These are phyloP conservation scores for Lagenaria siceraria DNA, from an alignment of 306 rosid species.

Conservation along the genomic window DNA sequence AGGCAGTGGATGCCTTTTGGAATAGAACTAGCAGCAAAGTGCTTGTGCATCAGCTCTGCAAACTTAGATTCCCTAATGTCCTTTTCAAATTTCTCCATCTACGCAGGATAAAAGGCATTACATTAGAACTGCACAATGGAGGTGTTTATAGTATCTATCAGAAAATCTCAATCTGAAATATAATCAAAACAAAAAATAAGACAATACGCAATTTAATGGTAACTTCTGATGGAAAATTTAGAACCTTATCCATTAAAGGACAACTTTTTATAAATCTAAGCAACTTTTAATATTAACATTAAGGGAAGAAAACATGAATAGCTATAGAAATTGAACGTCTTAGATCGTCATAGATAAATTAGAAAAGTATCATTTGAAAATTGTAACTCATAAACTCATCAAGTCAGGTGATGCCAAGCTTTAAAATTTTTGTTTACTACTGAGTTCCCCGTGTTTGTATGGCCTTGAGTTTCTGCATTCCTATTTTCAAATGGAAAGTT, in stretches of 20 bases:
- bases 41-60: slow-evolving; percentile 88
- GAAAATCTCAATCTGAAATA: neutral
- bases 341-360: neutral
- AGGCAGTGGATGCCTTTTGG: slow-evolving; percentile 95
- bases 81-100: slow-evolving; percentile 94
- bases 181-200: neutral
- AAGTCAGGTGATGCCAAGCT: neutral
- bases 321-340: neutral
- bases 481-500: neutral
- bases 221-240: neutral
- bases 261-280: neutral
- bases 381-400: neutral
- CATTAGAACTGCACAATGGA: neutral
- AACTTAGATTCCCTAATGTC: slow-evolving; percentile 74
- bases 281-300: neutral
- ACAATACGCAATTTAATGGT: neutral
- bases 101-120: slow-evolving; percentile 7
- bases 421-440: neutral
- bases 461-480: neutral
- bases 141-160: neutral
- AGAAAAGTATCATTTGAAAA: neutral
- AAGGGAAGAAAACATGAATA: neutral
- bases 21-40: slow-evolving; percentile 88
- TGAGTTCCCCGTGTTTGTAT: neutral
- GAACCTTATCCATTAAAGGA: neutral